Evolutionary conservation across 106 monocot species (phyloP).

Genomic region (Iris macrosiphon): DNA sequence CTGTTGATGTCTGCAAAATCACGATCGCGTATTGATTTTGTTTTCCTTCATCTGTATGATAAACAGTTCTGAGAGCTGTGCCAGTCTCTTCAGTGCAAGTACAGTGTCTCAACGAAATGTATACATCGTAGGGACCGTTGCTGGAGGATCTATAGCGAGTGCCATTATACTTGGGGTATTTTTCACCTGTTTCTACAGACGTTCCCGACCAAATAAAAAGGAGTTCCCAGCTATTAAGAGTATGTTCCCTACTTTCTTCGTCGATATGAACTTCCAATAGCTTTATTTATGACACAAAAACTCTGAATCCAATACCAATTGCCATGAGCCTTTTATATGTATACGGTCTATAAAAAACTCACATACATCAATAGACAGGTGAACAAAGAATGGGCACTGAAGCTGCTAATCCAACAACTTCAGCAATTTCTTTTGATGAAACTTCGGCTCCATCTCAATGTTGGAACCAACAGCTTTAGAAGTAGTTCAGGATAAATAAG

Average conservation of each 20-base stretch:
- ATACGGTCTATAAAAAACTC: no score
- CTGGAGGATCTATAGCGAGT: conserved; percentile 47
- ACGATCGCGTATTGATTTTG: background rate
- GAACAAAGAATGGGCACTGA: no score
- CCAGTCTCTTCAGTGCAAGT: background rate
- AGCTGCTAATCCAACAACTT: no score
- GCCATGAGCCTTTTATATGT: no score
- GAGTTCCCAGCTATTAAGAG: conserved; percentile 16
- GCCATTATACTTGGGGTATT: conserved; percentile 27
- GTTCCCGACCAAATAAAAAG: conserved; percentile 11
- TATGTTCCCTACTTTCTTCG: conserved; percentile 9
- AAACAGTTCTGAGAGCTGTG: conserved; percentile 30
- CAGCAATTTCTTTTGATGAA: no score
- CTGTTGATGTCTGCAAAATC: background rate
- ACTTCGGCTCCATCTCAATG: no score
- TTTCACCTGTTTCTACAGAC: conserved; percentile 45
- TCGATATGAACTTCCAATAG: no score
- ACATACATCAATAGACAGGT: no score
- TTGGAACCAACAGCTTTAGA: no score
- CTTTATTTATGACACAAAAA: no score
- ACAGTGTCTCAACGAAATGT: background rate
- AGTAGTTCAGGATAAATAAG: no score
- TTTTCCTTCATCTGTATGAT: background rate
- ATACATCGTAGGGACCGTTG: conserved; percentile 25
- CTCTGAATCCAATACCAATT: no score